phyloP scores from a whole-genome alignment of 2,329 filamentous ascomycete genomes.

The Apiospora koreana region DNA sequence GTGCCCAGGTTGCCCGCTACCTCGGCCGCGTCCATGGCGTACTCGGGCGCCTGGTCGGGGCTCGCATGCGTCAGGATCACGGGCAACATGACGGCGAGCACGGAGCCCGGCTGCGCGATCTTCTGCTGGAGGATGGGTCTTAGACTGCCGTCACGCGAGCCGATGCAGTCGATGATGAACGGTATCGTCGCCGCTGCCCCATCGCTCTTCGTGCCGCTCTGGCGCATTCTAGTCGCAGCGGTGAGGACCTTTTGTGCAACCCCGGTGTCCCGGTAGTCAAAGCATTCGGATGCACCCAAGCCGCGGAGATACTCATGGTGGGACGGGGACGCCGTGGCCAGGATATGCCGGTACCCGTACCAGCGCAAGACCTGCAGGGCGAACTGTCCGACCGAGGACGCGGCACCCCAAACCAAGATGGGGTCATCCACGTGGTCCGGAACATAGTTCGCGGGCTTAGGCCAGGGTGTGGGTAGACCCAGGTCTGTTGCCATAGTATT shows the following conservation, averaged over 20 bases:
- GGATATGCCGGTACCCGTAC: conserved; percentile 53
- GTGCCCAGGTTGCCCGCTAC: conserved; percentile 43
- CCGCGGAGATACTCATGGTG: conserved; percentile 45
- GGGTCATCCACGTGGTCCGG: conserved; percentile 35
- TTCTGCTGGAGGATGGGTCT: conserved; percentile 43
- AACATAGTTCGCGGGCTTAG: conserved; percentile 44
- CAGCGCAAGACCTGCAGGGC: conserved; percentile 50
- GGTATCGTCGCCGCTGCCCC: conserved; percentile 30
- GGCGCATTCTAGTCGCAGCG: conserved; percentile 16
- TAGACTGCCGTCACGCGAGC: conserved; percentile 48
- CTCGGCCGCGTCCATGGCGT: conserved; percentile 52
- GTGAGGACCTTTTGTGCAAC: conserved; percentile 36
- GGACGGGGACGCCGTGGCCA: conserved; percentile 46
- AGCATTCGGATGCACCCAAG: conserved; percentile 46
- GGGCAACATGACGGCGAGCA: conserved; percentile 60
- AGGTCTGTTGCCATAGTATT: conserved; percentile 55
- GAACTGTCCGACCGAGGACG: conserved; percentile 53
- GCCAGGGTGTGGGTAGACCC: conserved; percentile 57
- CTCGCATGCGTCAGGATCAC: conserved; percentile 57
- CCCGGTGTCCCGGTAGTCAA: conserved; percentile 45
- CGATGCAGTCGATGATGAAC: conserved; percentile 58
- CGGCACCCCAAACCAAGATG: conserved; percentile 54
- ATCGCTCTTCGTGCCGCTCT: not conserved
- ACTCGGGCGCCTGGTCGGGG: conserved; percentile 48
- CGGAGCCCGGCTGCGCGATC: conserved; percentile 49